These are phyloP conservation scores for Quercus lobata DNA, from an alignment of 331 rosid genomes.

Conservation along the genomic window DNA sequence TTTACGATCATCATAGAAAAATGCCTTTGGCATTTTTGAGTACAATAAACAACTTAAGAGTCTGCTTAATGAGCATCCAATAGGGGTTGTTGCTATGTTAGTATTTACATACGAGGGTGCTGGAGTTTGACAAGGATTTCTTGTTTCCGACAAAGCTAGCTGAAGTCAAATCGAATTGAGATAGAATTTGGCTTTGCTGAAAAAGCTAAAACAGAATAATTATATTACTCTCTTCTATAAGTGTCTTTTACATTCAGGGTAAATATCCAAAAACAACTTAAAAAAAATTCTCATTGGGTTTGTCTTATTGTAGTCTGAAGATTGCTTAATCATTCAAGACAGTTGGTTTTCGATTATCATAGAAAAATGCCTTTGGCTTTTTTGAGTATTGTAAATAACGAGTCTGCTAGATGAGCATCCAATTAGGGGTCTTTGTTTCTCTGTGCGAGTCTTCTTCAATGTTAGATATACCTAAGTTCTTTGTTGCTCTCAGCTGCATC, in stretches of 20 bases:
- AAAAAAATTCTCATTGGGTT: not conserved
- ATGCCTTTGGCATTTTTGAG: no score
- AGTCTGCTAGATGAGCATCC: not conserved
- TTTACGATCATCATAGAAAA: no score
- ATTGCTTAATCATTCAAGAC: not conserved
- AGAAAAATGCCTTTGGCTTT: not conserved
- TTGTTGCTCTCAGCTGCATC: not conserved
- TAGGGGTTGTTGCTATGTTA: not conserved
- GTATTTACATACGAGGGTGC: not conserved
- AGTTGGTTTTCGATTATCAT: not conserved
- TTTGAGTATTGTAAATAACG: not conserved
- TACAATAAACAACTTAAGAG: no score
- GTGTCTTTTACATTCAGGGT: not conserved
- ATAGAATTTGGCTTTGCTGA: not conserved
- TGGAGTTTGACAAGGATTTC: constrained; percentile 4
- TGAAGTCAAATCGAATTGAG: not conserved
- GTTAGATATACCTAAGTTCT: not conserved
- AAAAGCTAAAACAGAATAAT: not conserved
- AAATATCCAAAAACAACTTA: not conserved
- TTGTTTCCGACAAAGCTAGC: not conserved
- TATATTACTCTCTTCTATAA: not conserved
- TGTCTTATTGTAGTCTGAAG: not conserved
- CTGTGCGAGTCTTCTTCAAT: not conserved
- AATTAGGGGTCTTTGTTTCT: not conserved
- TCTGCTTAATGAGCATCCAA: no score